phyloP scores from a whole-genome alignment of 352 stramenopile genomes.

The Peronospora tabacina region DNA sequence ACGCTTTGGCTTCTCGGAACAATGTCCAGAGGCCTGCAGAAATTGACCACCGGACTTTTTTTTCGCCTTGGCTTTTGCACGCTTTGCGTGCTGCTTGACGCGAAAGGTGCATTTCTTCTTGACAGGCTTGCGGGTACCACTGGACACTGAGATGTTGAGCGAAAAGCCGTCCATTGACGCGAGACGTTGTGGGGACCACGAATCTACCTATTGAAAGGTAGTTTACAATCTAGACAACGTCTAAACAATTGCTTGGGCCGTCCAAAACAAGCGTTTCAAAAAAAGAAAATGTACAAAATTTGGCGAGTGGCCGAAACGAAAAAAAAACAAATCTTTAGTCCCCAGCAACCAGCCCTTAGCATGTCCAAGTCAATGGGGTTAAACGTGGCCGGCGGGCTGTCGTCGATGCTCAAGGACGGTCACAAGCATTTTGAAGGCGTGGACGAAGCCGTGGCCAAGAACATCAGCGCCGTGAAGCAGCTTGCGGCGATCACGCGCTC shows the following conservation, averaged over 20 bases:
- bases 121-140: conserved; percentile 24
- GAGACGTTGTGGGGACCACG: too few species aligned
- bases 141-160: conserved; percentile 70
- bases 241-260: too few species aligned
- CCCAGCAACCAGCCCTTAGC: too few species aligned
- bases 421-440: conserved; percentile 94
- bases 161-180: conserved; percentile 75
- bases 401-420: conserved; percentile 97
- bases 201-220: too few species aligned
- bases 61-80: conserved; percentile 34
- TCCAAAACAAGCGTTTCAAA: too few species aligned
- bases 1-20: conserved; percentile 5
- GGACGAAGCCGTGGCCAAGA: conserved; percentile 94
- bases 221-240: too few species aligned
- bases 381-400: conserved; percentile 93
- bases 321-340: too few species aligned
- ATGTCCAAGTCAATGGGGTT: conserved; percentile 93
- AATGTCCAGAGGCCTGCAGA: conserved; percentile 3
- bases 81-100: conserved; percentile 61
- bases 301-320: too few species aligned
- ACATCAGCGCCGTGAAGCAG: conserved; percentile 98
- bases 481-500: conserved; percentile 95
- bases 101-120: conserved; percentile 81
- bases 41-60: conserved; percentile 25
- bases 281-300: too few species aligned